Percentiles rank a stretch among this genome's conserved stretches.
phyloP scores from a whole-genome alignment of 768 basidiomycete genomes.

The Psilocybe azurescens region DNA sequence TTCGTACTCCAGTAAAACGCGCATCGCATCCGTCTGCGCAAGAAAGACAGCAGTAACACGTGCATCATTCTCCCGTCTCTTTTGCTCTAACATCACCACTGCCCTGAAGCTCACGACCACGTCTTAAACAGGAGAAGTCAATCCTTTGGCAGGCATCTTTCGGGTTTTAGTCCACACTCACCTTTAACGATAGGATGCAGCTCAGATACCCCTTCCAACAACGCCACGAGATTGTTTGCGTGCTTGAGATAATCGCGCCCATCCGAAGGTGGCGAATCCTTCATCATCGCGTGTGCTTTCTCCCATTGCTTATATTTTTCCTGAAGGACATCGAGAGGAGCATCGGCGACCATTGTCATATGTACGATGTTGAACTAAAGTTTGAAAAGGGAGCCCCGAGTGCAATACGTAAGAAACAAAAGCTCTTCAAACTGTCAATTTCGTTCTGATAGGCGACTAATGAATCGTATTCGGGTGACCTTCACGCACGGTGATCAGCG shows the following conservation, averaged over 20 bases:
- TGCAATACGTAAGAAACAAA: too few species aligned
- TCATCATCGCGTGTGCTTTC: constrained; percentile 10
- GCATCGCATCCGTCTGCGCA: constrained; percentile 24
- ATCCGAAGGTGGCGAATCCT: constrained; percentile 8
- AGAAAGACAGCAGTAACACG: constrained; percentile 19
- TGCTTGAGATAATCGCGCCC: constrained; percentile 14
- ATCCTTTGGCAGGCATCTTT: too few species aligned
- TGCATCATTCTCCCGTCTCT: constrained; percentile 22
- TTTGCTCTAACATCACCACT: constrained; percentile 21
- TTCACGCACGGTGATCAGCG: too few species aligned
- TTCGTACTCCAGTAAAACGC: constrained; percentile 22
- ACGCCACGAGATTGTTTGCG: constrained; percentile 9
- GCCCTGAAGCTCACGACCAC: constrained; percentile 16
- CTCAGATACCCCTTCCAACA: constrained; percentile 5
- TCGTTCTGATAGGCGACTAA: too few species aligned
- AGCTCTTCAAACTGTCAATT: too few species aligned
- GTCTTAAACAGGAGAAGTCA: too few species aligned
- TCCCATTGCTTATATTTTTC: constrained; percentile 11
- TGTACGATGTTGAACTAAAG: too few species aligned
- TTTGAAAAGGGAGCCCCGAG: too few species aligned
- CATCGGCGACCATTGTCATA: too few species aligned
- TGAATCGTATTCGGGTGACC: too few species aligned
- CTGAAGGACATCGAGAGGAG: not conserved
- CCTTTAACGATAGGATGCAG: constrained; percentile 13
- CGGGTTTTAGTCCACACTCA: not conserved